Conservation (phyloP, 2,329 filamentous ascomycete genomes). For the Cercospora sp. region DNA sequence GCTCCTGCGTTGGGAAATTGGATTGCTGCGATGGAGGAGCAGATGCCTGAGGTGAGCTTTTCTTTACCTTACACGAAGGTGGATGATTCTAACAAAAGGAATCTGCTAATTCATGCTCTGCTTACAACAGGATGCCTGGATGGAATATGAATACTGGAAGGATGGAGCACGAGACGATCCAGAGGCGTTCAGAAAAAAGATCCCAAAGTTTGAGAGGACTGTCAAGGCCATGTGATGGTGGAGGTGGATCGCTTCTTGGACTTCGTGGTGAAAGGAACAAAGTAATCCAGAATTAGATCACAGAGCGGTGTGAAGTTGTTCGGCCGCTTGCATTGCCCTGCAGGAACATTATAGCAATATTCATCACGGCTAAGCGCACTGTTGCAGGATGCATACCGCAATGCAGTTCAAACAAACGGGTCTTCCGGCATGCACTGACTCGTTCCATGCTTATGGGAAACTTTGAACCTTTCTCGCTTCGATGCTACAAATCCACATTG, state of each 20-base stretch:
- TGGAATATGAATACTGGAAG: conserved; percentile 66
- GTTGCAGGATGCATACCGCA: neutral
- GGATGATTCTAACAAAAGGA: neutral
- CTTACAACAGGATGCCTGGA: conserved; percentile 57
- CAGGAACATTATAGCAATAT: neutral
- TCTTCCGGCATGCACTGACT: neutral
- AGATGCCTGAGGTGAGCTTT: conserved; percentile 53
- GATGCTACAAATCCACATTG: neutral
- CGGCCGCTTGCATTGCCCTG: neutral
- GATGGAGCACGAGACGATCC: conserved; percentile 49
- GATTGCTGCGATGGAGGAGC: conserved; percentile 61
- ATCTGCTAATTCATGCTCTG: neutral
- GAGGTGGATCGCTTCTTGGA: neutral
- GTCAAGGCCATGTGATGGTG: conserved; percentile 28
- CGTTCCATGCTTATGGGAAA: neutral
- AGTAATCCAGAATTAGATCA: too few species aligned
- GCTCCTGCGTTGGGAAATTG: conserved; percentile 60
- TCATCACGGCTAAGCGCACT: neutral
- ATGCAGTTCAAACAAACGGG: neutral
- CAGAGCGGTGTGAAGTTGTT: neutral
- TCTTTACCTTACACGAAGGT: too few species aligned
- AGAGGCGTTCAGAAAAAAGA: conserved; percentile 38
- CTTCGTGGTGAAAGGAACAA: too few species aligned
- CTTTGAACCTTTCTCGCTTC: neutral
- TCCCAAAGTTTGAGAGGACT: conserved; percentile 35